Percentiles rank a stretch among this genome's conserved stretches.
These are phyloP conservation scores for Flaveria bidentis DNA, from an alignment of 129 eudicot species.

Conservation along the genomic window DNA sequence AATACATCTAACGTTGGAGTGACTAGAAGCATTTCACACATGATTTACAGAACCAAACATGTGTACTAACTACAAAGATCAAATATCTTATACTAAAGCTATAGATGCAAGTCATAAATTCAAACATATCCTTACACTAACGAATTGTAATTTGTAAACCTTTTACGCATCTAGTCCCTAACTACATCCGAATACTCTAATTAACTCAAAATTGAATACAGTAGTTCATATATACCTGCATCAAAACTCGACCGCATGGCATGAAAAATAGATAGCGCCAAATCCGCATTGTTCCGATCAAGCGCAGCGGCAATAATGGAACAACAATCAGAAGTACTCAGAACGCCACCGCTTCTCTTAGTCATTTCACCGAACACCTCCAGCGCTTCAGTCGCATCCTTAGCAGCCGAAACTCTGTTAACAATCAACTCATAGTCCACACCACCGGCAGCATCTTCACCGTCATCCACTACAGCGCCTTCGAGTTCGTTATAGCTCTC, in stretches of 20 bases:
- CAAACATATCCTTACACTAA: neutral
- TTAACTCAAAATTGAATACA: neutral
- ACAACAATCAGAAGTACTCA: conserved; percentile 59
- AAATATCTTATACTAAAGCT: too few species aligned
- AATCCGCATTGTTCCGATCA: conserved; percentile 64
- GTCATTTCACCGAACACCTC: conserved; percentile 53
- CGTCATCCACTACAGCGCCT: conserved; percentile 17
- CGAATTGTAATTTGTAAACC: neutral
- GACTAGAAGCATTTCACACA: too few species aligned
- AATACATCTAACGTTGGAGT: too few species aligned
- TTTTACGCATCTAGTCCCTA: conserved; percentile 4
- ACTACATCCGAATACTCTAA: neutral
- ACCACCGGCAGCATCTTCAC: conserved; percentile 30
- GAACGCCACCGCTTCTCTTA: conserved; percentile 50
- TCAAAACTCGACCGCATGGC: conserved; percentile 89
- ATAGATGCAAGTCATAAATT: too few species aligned
- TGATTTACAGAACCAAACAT: neutral
- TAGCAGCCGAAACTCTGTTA: conserved; percentile 44
- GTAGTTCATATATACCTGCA: conserved; percentile 40
- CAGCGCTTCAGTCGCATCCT: conserved; percentile 64
- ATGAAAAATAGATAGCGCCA: conserved; percentile 74
- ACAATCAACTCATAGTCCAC: conserved; percentile 40
- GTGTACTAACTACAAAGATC: neutral
- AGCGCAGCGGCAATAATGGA: conserved; percentile 70
- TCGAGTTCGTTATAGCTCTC: conserved; percentile 29